Evolutionary conservation across 345 rosid species (phyloP).

Genomic region (Lepidium aucheri): DNA sequence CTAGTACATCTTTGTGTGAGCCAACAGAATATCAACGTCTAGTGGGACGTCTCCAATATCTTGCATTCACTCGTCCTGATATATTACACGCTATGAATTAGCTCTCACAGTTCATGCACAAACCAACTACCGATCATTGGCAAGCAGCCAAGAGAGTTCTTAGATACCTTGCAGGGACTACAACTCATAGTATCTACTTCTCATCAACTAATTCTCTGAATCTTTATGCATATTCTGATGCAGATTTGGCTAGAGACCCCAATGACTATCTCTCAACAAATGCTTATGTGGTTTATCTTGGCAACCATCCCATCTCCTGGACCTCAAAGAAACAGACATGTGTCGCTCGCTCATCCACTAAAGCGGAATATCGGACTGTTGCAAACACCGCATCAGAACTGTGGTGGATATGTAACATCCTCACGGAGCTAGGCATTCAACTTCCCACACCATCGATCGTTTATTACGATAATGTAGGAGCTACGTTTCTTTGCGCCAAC

Average conservation of each 20-base stretch:
- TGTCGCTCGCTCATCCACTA: too few relatives aligned
- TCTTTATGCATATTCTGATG: background rate
- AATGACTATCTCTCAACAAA: background rate
- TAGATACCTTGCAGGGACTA: background rate
- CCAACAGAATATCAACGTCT: background rate
- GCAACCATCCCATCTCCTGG: background rate
- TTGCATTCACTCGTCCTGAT: too few relatives aligned
- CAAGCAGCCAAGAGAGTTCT: background rate
- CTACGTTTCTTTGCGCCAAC: too few relatives aligned
- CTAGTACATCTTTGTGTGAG: fast-evolving
- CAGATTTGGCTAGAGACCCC: background rate
- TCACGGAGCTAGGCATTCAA: too few relatives aligned
- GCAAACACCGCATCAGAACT: too few relatives aligned
- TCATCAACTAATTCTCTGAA: background rate
- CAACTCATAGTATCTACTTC: background rate
- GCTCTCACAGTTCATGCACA: background rate
- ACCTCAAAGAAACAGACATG: too few relatives aligned
- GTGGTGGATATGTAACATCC: too few relatives aligned
- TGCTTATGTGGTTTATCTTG: background rate
- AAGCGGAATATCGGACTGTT: too few relatives aligned
- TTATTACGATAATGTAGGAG: too few relatives aligned
- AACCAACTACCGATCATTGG: background rate
- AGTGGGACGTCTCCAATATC: too few relatives aligned
- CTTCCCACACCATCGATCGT: too few relatives aligned
- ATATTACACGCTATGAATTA: background rate